A percentile compares a stretch with the other conserved stretches of the same genome.
Conservation (phyloP, 1,139 yeast genomes). For the Lodderomyces parapsilosis region DNA sequence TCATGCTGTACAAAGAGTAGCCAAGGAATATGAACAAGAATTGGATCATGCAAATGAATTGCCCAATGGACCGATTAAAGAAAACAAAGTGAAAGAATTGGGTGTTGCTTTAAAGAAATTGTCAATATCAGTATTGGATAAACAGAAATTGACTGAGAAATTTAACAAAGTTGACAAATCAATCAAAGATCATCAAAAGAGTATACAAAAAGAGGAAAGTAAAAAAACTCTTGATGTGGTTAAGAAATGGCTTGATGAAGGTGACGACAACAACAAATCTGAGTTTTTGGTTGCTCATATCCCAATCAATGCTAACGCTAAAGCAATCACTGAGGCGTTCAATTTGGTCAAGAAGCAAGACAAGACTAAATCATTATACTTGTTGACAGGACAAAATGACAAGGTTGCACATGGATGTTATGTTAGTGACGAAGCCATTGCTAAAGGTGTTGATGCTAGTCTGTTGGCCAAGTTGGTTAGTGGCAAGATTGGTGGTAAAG, state of each 20-base stretch:
- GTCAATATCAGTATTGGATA: slow-evolving; percentile 77
- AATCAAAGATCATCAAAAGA: slow-evolving; percentile 83
- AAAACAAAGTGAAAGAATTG: slow-evolving; percentile 73
- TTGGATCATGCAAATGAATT: slow-evolving; percentile 57
- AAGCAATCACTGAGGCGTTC: slow-evolving; percentile 91
- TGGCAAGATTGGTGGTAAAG: slow-evolving; percentile 85
- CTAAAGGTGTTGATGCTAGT: slow-evolving; percentile 72
- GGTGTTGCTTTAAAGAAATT: slow-evolving; percentile 84
- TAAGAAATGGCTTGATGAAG: slow-evolving; percentile 56
- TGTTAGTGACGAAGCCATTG: slow-evolving; percentile 69
- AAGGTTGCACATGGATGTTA: slow-evolving; percentile 96
- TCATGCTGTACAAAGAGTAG: slow-evolving; percentile 81
- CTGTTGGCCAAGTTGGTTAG: slow-evolving; percentile 74
- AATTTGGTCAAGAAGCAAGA: slow-evolving; percentile 77
- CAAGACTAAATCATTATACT: slow-evolving; percentile 74
- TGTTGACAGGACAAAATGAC: slow-evolving; percentile 73
- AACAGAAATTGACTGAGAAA: slow-evolving; percentile 70
- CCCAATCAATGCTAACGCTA: slow-evolving; percentile 79
- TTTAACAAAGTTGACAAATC: slow-evolving; percentile 80
- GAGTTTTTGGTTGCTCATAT: slow-evolving; percentile 65
- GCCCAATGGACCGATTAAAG: slow-evolving; percentile 70
- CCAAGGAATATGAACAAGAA: slow-evolving; percentile 63
- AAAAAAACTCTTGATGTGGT: slow-evolving; percentile 83
- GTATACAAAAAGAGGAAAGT: slow-evolving; percentile 83
- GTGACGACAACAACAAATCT: slow-evolving; percentile 22